These are phyloP conservation scores for Fimicolochytrium jonesii DNA, from an alignment of 192 early-diverging fungal genomes.

Conservation along the genomic window DNA sequence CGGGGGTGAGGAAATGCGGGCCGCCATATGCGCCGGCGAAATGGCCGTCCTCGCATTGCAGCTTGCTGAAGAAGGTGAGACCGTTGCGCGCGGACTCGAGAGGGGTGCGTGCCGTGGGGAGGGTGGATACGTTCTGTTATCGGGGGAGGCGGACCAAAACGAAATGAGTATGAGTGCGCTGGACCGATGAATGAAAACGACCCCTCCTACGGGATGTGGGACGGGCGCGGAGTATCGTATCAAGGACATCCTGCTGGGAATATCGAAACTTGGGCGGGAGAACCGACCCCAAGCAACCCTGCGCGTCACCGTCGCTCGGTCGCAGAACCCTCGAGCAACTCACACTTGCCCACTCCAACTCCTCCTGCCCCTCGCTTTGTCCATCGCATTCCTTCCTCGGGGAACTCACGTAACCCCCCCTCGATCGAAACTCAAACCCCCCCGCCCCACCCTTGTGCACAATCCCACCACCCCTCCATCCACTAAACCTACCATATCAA, in stretches of 20 bases:
- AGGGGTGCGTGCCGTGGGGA: constrained; percentile 61
- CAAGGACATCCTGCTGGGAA: not conserved
- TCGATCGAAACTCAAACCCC: too few relatives aligned
- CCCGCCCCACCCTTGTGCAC: too few relatives aligned
- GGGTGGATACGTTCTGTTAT: constrained; percentile 43
- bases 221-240: not conserved
- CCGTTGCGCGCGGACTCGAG: constrained; percentile 84
- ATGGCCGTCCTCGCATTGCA: constrained; percentile 92
- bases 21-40: constrained; percentile 96
- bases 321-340: too few relatives aligned
- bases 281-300: too few relatives aligned
- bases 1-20: constrained; percentile 94
- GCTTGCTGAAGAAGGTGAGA: constrained; percentile 78
- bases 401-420: too few relatives aligned
- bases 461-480: too few relatives aligned
- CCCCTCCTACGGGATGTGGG: too few relatives aligned
- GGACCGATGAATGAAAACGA: not conserved
- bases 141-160: not conserved
- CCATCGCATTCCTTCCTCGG: too few relatives aligned
- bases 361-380: too few relatives aligned
- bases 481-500: constrained; percentile 17
- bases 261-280: too few relatives aligned
- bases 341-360: too few relatives aligned
- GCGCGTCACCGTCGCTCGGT: too few relatives aligned
- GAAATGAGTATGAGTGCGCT: not conserved